phyloP scores from a whole-genome alignment of 345 rosid species.

The Mangifera indica region DNA sequence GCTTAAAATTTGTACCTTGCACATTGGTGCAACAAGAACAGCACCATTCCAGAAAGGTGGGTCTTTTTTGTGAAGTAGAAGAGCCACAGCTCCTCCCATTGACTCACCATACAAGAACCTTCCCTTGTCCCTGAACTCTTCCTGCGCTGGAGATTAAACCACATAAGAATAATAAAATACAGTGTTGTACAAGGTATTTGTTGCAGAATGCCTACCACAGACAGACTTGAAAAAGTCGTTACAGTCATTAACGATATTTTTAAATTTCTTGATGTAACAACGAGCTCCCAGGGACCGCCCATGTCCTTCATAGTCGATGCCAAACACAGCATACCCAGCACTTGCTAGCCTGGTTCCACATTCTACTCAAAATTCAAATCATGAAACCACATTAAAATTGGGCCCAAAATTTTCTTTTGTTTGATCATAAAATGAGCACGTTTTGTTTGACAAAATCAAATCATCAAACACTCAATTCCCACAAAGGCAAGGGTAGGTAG shows the following conservation, averaged over 20 bases:
- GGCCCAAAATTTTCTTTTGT: not conserved
- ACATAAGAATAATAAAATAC: not conserved
- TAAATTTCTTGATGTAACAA: slow-evolving; percentile 88
- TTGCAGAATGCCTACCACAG: slow-evolving; percentile 43
- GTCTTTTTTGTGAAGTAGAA: slow-evolving; percentile 78
- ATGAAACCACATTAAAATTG: slow-evolving; percentile 6
- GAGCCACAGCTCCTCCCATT: slow-evolving; percentile 96
- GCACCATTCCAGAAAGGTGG: slow-evolving; percentile 86
- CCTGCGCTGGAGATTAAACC: slow-evolving; percentile 43
- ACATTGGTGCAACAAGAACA: slow-evolving; percentile 96
- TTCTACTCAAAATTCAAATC: slow-evolving; percentile 42
- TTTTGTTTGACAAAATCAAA: not conserved
- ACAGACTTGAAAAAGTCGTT: slow-evolving; percentile 64
- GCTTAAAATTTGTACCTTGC: slow-evolving; percentile 57
- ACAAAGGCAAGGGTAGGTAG: not conserved
- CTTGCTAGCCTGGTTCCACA: slow-evolving; percentile 81
- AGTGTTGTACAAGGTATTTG: not conserved
- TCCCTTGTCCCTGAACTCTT: slow-evolving; percentile 65
- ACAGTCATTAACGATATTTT: slow-evolving; percentile 69
- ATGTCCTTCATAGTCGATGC: slow-evolving; percentile 90
- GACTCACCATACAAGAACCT: slow-evolving; percentile 97
- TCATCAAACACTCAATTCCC: not conserved
- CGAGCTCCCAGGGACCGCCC: slow-evolving; percentile 86
- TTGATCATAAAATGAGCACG: not conserved
- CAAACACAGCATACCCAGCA: slow-evolving; percentile 79